Evolutionary conservation across 768 basidiomycete species (phyloP), one percentile per base, ranked within the genome.

Genomic region (Lactarius quietus): DNA sequence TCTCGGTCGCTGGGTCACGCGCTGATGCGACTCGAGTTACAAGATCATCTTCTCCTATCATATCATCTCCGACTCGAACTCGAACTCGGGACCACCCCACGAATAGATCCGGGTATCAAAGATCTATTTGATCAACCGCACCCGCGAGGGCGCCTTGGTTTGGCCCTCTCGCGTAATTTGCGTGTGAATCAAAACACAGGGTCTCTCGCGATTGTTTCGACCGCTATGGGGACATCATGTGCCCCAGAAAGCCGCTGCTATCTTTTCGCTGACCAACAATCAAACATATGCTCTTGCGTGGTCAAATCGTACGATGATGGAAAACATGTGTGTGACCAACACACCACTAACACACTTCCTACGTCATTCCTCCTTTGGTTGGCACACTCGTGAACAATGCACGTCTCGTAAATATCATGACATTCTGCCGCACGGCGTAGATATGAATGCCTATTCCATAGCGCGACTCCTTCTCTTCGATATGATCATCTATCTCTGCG

Each of bases 401-500:
- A 17, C 29, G 53, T 54, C 18, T 54, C 53, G 31, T 54, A 33
- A 54, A 29, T 33, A 2, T 20, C 31, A 54, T 54, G 8, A 54
- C 53, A 54, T 54, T 54, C 53, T 10, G 9, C 53, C 29, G 3
- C 53, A 33, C 28, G 53, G 28, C 53, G 31, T 29, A 33, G 53
- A 54, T 54, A 33, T 54, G 53, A 28, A 52, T 52, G 29, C 29
- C 29, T 54, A 54, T 29, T 33, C 29, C 29, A 20, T 51, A 51
- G 48, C 6, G 29, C 12, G 29, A 54, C 53, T 20, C 31, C 53
- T 54, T 33, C 53, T 54, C 53, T 54, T 54, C 53, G 53, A 54
- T 54, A n/a, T 31, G 53, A 54, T 54, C 53, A 54, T 54, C 53
- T 54, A 54, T 54, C 53, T 31, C 28, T 54, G 53, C 53, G 28